Conservation (phyloP, 306 rosid species). For the Corylus americana region DNA sequence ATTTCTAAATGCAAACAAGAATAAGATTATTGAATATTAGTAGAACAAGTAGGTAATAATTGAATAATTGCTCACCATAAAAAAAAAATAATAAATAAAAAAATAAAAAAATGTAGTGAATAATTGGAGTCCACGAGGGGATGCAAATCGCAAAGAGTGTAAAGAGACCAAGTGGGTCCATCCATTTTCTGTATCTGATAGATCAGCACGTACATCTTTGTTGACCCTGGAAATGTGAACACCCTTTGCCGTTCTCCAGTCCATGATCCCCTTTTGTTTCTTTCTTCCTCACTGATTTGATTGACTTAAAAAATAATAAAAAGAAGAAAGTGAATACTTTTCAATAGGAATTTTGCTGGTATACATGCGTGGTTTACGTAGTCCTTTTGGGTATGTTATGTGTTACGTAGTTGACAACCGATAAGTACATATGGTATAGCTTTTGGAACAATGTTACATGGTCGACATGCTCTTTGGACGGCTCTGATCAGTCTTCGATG, state of each 20-base stretch:
- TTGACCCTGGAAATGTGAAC: conserved; percentile 29
- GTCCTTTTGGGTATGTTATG: no score
- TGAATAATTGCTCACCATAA: no score
- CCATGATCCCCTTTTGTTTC: neutral
- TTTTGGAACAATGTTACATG: neutral
- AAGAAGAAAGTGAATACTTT: neutral
- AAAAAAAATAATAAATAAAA: no score
- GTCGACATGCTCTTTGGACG: neutral
- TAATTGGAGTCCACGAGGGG: no score
- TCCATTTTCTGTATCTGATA: neutral
- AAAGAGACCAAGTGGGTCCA: conserved; percentile 17
- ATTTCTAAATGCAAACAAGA: no score
- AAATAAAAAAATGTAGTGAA: no score
- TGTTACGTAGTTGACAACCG: no score
- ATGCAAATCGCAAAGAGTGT: no score
- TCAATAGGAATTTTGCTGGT: neutral
- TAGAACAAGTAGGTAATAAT: no score
- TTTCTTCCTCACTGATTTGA: conserved; percentile 8
- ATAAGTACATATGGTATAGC: neutral
- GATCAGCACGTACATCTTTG: conserved; percentile 30
- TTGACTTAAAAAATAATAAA: neutral
- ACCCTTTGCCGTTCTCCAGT: neutral
- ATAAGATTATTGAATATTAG: no score
- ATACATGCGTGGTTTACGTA: neutral
- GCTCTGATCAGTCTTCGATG: no score